phyloP scores from a whole-genome alignment of 495 filamentous ascomycete species.

The Xylona heveae region DNA sequence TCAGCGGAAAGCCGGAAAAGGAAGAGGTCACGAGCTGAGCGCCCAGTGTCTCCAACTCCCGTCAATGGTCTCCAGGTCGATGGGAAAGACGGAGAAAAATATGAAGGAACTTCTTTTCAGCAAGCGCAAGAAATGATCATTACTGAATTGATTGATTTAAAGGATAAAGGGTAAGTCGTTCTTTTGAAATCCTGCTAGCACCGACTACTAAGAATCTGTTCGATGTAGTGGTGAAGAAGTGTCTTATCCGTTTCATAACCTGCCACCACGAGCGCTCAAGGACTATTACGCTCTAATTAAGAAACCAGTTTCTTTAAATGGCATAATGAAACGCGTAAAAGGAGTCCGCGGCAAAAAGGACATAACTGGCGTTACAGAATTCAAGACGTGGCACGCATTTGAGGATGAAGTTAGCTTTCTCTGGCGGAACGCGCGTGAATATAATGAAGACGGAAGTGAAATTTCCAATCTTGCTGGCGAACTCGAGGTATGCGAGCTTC shows the following conservation, averaged over 20 bases:
- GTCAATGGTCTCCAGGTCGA: too few species aligned
- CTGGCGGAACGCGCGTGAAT: constrained; percentile 69
- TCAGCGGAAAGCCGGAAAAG: too few species aligned
- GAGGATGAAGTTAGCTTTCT: constrained; percentile 57
- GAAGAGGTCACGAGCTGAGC: constrained; percentile 27
- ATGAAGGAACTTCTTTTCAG: constrained; percentile 48
- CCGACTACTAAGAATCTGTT: background rate
- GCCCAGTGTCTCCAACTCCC: too few species aligned
- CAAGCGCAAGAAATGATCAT: constrained; percentile 67
- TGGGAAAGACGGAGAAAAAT: constrained; percentile 26
- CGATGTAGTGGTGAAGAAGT: constrained; percentile 30
- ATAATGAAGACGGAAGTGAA: constrained; percentile 75
- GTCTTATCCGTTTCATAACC: constrained; percentile 41
- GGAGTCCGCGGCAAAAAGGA: constrained; percentile 43
- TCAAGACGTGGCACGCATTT: constrained; percentile 60
- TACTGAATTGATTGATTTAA: constrained; percentile 38
- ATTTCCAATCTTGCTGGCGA: constrained; percentile 50
- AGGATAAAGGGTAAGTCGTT: constrained; percentile 34
- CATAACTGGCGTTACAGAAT: constrained; percentile 42
- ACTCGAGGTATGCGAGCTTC: constrained; percentile 47
- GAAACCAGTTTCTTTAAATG: constrained; percentile 48
- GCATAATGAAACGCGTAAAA: constrained; percentile 45
- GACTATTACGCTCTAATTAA: constrained; percentile 66
- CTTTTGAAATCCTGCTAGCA: background rate
- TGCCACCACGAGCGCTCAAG: constrained; percentile 35